These are phyloP conservation scores for Arabidopsis lyrata DNA, from an alignment of 441 rosid genomes.

Conservation along the genomic window DNA sequence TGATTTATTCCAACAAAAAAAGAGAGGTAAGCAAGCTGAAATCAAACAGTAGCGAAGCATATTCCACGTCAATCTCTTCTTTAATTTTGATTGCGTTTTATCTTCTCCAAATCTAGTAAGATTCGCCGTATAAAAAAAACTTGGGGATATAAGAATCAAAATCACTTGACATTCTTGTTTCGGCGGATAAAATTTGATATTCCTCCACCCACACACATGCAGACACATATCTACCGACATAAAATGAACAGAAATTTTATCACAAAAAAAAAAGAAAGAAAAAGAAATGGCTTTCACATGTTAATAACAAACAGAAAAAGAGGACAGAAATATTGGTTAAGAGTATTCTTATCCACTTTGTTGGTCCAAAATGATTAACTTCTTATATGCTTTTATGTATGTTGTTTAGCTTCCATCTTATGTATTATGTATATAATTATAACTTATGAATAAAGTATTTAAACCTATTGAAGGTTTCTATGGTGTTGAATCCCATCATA, in stretches of 20 bases:
- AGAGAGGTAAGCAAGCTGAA: constrained; percentile 29
- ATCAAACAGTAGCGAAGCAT: constrained; percentile 23
- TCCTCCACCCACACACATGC: neutral
- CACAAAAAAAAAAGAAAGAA: neutral
- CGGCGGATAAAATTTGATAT: constrained; percentile 35
- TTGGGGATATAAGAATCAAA: constrained; percentile 12
- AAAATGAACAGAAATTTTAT: constrained; percentile 23
- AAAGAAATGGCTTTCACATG: constrained; percentile 16
- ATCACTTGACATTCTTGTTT: neutral
- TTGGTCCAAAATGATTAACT: constrained; percentile 12
- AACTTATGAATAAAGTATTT: neutral
- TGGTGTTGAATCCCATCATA: no score
- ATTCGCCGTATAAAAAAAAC: constrained; percentile 17
- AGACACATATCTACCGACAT: constrained; percentile 37
- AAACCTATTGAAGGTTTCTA: constrained; percentile 3
- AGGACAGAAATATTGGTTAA: neutral
- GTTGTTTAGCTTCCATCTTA: constrained; percentile 3
- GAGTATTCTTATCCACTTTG: constrained; percentile 38
- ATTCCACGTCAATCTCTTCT: constrained; percentile 41
- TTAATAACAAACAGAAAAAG: neutral
- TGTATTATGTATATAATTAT: no score
- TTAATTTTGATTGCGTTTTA: constrained; percentile 37
- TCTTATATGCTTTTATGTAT: constrained; percentile 17
- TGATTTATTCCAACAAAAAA: constrained; percentile 29
- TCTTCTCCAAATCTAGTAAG: constrained; percentile 43